phyloP scores from a whole-genome alignment of 768 basidiomycete species.

The Termitomyces bulborhizus region DNA sequence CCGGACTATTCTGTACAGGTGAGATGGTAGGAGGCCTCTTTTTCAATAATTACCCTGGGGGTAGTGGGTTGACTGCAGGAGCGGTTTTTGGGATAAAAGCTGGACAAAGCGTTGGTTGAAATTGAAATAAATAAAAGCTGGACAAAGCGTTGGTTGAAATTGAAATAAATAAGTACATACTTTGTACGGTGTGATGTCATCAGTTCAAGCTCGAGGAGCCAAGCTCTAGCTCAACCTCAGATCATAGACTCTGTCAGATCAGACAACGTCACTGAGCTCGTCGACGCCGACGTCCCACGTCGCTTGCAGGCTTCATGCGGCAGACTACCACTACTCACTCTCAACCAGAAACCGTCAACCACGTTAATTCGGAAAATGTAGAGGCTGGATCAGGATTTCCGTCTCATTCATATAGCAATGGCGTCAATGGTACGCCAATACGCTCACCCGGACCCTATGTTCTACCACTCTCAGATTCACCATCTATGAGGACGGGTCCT shows the following conservation, averaged over 20 bases:
- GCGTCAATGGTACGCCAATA: constrained; percentile 4
- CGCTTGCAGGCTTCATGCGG: constrained; percentile 19
- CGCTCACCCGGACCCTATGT: constrained; percentile 16
- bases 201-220: constrained; percentile 5
- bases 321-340: constrained; percentile 8
- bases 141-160: constrained; percentile 23
- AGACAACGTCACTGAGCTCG: neutral
- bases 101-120: constrained; percentile 28
- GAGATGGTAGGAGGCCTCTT: constrained; percentile 67
- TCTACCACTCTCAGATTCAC: constrained; percentile 36
- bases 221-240: neutral
- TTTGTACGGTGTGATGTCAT: constrained; percentile 14
- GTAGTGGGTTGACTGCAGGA: constrained; percentile 58
- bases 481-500: constrained; percentile 64
- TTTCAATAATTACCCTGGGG: constrained; percentile 63
- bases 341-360: neutral
- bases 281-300: constrained; percentile 5
- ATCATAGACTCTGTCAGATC: neutral
- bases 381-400: neutral
- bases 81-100: constrained; percentile 61
- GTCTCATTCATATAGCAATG: neutral
- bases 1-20: constrained; percentile 58
- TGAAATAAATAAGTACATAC: too few species aligned
- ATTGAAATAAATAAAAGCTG: constrained; percentile 26
- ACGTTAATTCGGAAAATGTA: neutral